Conservation (phyloP, 2,329 filamentous ascomycete species). For the Zymoseptoria crescenta region DNA sequence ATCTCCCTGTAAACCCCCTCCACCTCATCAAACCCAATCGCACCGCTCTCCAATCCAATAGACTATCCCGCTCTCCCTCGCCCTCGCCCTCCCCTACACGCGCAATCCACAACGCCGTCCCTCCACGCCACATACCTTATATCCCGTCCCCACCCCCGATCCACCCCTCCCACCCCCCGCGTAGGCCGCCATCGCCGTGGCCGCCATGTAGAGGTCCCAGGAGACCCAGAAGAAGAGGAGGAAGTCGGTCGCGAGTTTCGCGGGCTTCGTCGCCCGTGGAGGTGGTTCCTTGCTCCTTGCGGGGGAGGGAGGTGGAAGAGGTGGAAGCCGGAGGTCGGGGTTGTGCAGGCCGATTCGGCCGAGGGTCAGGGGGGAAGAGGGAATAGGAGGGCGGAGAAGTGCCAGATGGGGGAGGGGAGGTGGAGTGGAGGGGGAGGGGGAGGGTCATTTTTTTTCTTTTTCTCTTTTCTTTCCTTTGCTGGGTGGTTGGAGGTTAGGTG, state of each 20-base stretch:
- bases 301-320: background rate
- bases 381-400: slow-evolving; percentile 2
- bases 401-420: slow-evolving; percentile 1
- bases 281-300: background rate
- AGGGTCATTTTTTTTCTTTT: slow-evolving; percentile 1
- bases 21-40: too few species aligned
- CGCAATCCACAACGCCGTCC: too few species aligned
- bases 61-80: too few species aligned
- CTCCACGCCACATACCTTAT: too few species aligned
- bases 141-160: too few species aligned
- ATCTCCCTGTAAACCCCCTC: too few species aligned
- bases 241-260: slow-evolving; percentile 1
- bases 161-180: background rate
- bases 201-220: slow-evolving; percentile 5
- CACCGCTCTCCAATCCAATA: too few species aligned
- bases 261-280: background rate
- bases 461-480: too few species aligned
- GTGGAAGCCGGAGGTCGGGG: slow-evolving; percentile 1
- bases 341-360: slow-evolving; percentile 2
- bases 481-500: too few species aligned
- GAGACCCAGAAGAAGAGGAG: slow-evolving; percentile 5
- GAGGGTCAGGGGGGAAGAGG: slow-evolving; percentile 6
- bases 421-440: slow-evolving; percentile 5
- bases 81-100: too few species aligned
- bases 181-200: slow-evolving; percentile 1